A percentile compares a stretch with the other conserved stretches of the same genome.
Conservation (phyloP, 208 protist genomes). For the Trypanosoma caninum region DNA sequence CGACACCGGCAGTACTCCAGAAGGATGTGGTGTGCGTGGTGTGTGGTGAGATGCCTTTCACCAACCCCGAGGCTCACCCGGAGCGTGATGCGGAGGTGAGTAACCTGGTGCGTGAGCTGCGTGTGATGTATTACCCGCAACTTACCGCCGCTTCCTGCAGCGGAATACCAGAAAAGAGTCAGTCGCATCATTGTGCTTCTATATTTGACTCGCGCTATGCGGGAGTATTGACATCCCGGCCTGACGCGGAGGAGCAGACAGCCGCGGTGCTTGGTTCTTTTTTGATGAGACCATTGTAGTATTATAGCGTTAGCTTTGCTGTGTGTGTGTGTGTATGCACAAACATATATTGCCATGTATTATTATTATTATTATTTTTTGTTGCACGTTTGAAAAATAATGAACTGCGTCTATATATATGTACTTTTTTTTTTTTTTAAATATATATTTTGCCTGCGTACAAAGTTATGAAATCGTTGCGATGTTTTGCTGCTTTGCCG, state of each 20-base stretch:
- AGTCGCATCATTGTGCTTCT: constrained; percentile 8
- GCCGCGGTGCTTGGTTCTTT: constrained; percentile 15
- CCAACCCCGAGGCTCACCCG: constrained; percentile 46
- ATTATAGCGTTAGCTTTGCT: not conserved
- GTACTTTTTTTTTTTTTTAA: no score
- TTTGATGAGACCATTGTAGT: constrained; percentile 5
- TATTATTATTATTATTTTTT: constrained; percentile 4
- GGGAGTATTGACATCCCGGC: not conserved
- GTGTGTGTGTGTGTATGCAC: no score
- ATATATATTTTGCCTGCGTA: no score
- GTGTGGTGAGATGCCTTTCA: constrained; percentile 66
- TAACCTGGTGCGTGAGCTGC: constrained; percentile 65
- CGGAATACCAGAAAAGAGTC: constrained; percentile 12
- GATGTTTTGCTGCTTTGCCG: no score
- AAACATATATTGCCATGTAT: not conserved
- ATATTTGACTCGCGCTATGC: constrained; percentile 6
- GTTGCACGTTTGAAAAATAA: no score
- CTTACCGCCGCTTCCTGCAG: constrained; percentile 17
- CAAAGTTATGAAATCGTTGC: no score
- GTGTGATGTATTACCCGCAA: constrained; percentile 70
- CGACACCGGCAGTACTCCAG: constrained; percentile 29
- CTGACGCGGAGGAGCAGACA: not conserved
- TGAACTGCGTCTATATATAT: no score
- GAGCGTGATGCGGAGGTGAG: constrained; percentile 43
- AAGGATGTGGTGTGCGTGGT: constrained; percentile 42